These are phyloP conservation scores for Ajuga reptans DNA, from an alignment of 305 asterid species.

Conservation along the genomic window DNA sequence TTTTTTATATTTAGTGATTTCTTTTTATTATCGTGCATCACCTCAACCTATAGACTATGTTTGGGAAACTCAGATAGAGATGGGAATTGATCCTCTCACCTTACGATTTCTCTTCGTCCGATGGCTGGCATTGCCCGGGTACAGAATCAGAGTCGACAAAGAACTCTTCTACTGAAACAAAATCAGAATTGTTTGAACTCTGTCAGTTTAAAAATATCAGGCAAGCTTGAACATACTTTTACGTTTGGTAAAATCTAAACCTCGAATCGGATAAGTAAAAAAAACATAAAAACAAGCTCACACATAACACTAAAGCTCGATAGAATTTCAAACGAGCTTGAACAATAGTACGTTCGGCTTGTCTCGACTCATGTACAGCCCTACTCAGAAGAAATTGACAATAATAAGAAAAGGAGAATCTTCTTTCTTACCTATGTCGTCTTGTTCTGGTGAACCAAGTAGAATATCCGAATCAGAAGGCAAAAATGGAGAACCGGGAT, in stretches of 20 bases:
- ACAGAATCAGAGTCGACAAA: conserved; percentile 75
- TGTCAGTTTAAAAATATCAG: too few species aligned
- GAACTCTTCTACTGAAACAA: conserved; percentile 80
- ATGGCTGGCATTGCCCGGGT: conserved; percentile 54
- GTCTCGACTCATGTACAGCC: too few species aligned
- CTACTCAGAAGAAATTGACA: not conserved
- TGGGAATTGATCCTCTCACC: conserved; percentile 17
- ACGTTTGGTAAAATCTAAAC: too few species aligned
- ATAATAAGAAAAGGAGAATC: conserved; percentile 7
- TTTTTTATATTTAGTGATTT: not conserved
- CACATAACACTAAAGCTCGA: too few species aligned
- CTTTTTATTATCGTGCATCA: conserved; percentile 25
- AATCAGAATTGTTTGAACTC: not conserved
- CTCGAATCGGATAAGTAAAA: too few species aligned
- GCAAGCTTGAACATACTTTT: too few species aligned
- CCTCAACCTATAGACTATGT: conserved; percentile 29
- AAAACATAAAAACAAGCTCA: too few species aligned
- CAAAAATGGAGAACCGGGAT: conserved; percentile 85
- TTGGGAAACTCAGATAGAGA: conserved; percentile 11
- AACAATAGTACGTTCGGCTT: too few species aligned
- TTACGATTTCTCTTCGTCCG: conserved; percentile 74
- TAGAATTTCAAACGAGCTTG: too few species aligned
- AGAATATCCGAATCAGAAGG: conserved; percentile 90
- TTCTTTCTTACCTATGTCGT: conserved; percentile 61
- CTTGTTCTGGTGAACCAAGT: conserved; percentile 86